Conservation (phyloP, 1,139 yeast species). For the Meyerozyma elateridarum region DNA sequence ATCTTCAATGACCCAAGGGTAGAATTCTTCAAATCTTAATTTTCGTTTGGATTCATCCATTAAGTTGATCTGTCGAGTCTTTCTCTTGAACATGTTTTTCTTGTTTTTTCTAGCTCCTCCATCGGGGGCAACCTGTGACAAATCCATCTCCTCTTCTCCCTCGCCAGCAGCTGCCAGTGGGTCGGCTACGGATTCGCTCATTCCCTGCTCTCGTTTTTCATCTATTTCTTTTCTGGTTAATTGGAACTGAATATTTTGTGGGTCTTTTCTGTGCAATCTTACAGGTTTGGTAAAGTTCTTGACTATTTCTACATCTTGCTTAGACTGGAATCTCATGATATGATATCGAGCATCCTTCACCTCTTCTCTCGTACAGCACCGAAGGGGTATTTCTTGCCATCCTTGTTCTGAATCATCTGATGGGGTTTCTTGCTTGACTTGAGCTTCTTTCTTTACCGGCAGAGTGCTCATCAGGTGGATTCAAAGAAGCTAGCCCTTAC, state of each 20-base stretch:
- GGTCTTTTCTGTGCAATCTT: constrained; percentile 86
- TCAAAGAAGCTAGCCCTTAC: constrained; percentile 1
- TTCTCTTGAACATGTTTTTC: constrained; percentile 62
- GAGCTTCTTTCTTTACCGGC: constrained; percentile 24
- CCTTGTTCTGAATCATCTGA: constrained; percentile 19
- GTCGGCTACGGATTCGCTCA: constrained; percentile 19
- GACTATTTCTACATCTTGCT: constrained; percentile 65
- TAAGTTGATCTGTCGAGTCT: constrained; percentile 78
- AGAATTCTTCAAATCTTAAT: constrained; percentile 88
- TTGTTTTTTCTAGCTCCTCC: constrained; percentile 79
- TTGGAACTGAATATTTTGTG: constrained; percentile 83
- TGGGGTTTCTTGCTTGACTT: constrained; percentile 21
- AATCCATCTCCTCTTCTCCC: constrained; percentile 29
- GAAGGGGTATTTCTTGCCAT: constrained; percentile 65
- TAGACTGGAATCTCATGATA: constrained; percentile 74
- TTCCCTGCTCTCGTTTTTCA: constrained; percentile 47
- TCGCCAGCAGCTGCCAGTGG: constrained; percentile 29
- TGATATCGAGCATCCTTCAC: constrained; percentile 74
- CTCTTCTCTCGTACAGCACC: constrained; percentile 71
- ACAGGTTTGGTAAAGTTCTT: constrained; percentile 76
- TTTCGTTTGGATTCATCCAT: constrained; percentile 79
- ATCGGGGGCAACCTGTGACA: constrained; percentile 84
- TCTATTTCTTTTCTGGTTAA: constrained; percentile 60
- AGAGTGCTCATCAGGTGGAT: constrained; percentile 18
- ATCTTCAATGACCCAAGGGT: constrained; percentile 98